Evolutionary conservation across 1,284 basidiomycete species (phyloP), one percentile per base, ranked within the genome.

Genomic region (Porodaedalea pini): DNA sequence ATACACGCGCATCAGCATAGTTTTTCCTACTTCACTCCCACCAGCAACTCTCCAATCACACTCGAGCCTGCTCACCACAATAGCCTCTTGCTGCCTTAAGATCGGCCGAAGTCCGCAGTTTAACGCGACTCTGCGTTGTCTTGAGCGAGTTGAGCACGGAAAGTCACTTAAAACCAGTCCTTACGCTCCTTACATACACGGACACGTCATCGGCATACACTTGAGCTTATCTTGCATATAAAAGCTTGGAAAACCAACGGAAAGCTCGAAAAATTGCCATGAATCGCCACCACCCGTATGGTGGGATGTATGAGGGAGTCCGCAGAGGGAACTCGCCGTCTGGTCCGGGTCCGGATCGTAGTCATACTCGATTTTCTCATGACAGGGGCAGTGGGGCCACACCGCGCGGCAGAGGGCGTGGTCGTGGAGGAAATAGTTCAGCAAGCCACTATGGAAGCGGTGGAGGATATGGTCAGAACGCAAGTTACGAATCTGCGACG

Each of bases 251-350:
- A 52, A 52, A 11, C 17, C 23, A 19, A 13, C 11, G 23, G 34
- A 52, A 27, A 52, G 5, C 19, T 40, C 27, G 37, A 19, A 25
- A 31, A 61, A 60, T 61, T 56, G 54, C 56, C 64, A 91, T 92
- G 89, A 90, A 89, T 73, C 88, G 90, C 65, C 90, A 93, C 74
- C 90, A 93, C 79, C 85, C 90, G 25, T 94, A 93, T 73, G 82
- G 73, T 60, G 74, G 78, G 63, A 79, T 79, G 68, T 90, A 86
- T 80, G 88, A 92, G 62, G 78, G 75, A 62, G 73, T 79, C 62
- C 80, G 79, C 59, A 77, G 88, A 68, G 87, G 85, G 58, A 86
- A 82, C 51, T 76, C 80, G 61, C 79, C 81, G 29, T 73, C 78
- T 63, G 82, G 80, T 63, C 79, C 81, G 61, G 86, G 86, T 59